Conservation (phyloP, 2,329 filamentous ascomycete species). For the Trichoderma asperellum region DNA sequence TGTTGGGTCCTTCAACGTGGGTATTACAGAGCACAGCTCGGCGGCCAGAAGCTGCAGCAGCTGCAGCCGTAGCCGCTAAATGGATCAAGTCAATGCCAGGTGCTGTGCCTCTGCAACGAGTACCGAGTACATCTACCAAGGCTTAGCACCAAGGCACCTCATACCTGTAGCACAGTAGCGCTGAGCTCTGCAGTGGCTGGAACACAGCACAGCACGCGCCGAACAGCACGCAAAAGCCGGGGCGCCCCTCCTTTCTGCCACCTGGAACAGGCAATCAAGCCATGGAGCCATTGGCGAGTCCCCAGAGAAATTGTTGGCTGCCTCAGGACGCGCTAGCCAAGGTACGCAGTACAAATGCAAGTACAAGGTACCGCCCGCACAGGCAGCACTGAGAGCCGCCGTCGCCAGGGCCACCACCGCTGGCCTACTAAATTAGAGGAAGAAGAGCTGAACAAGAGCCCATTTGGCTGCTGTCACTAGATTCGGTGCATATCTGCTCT, state of each 20-base stretch:
- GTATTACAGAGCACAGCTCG: neutral
- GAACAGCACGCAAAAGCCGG: constrained; percentile 1
- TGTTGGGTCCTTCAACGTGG: neutral
- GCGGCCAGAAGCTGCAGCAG: neutral
- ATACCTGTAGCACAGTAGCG: neutral
- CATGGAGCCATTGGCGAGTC: constrained; percentile 21
- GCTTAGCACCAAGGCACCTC: neutral
- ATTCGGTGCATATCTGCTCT: neutral
- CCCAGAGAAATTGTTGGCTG: constrained; percentile 28
- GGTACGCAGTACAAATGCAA: constrained; percentile 10
- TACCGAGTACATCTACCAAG: neutral
- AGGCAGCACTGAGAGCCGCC: neutral
- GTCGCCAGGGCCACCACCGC: neutral
- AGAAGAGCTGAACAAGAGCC: neutral
- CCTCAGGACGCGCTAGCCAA: constrained; percentile 28
- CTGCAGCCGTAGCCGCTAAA: neutral
- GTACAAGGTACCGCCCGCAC: neutral
- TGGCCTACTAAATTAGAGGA: neutral
- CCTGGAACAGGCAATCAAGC: constrained; percentile 22
- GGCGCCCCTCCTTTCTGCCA: constrained; percentile 20
- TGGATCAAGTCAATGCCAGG: neutral
- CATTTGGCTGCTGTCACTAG: neutral
- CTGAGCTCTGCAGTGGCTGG: neutral
- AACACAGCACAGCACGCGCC: neutral
- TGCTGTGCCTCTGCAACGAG: neutral